Conservation (phyloP, 768 basidiomycete genomes). For the Sarcomyxa edulis region DNA sequence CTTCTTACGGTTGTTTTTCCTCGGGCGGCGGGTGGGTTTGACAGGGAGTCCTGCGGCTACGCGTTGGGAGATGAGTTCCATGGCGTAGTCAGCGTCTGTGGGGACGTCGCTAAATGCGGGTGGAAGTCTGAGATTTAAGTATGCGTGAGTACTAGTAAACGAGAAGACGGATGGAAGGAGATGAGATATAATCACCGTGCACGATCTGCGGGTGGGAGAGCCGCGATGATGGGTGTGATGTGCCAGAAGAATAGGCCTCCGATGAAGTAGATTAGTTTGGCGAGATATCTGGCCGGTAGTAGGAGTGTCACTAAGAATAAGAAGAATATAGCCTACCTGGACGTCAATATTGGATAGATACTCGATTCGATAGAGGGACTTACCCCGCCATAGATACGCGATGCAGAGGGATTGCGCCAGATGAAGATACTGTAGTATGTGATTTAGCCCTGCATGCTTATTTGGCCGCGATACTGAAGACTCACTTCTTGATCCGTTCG, state of each 20-base stretch:
- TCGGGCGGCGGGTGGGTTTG: conserved; percentile 26
- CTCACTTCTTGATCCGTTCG: conserved; percentile 61
- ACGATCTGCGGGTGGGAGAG: conserved; percentile 41
- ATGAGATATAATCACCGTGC: conserved; percentile 41
- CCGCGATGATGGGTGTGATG: conserved; percentile 46
- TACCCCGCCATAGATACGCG: conserved; percentile 44
- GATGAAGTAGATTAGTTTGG: conserved; percentile 39
- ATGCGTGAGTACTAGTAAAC: conserved; percentile 3
- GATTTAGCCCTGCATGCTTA: conserved; percentile 3
- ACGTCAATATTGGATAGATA: conserved; percentile 5
- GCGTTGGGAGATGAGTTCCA: conserved; percentile 60
- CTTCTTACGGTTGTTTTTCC: conserved; percentile 14
- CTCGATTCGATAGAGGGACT: conserved; percentile 10
- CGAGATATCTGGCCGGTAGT: conserved; percentile 44
- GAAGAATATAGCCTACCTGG: conserved; percentile 30
- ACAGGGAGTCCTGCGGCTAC: conserved; percentile 50
- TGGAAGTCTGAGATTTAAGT: conserved; percentile 32
- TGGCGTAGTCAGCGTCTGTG: conserved; percentile 67
- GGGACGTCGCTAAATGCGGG: conserved; percentile 47
- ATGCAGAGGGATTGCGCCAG: conserved; percentile 56
- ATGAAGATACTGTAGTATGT: conserved; percentile 45
- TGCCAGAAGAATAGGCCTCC: conserved; percentile 62
- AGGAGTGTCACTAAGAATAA: conserved; percentile 34
- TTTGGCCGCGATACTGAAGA: not conserved
- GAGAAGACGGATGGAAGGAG: not conserved